phyloP scores from a whole-genome alignment of 2,329 filamentous ascomycete species.

The Lachnellula arida region DNA sequence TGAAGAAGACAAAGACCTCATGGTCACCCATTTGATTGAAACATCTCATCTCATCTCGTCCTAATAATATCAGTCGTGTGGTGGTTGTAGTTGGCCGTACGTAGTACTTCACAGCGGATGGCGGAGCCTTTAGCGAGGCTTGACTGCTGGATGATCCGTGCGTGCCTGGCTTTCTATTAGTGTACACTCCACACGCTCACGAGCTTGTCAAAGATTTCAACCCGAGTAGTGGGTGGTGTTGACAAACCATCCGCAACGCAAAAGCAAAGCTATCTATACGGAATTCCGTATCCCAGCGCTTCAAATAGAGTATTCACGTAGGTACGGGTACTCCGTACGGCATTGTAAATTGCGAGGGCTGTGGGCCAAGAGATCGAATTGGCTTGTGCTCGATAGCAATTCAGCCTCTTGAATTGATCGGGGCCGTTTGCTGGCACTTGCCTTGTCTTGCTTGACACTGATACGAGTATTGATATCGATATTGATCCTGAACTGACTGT shows the following conservation, averaged over 20 bases:
- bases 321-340: background rate
- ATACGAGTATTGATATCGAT: background rate
- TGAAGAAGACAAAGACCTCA: background rate
- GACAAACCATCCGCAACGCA: slow-evolving; percentile 3
- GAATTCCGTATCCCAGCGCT: background rate
- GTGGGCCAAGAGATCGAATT: background rate
- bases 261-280: background rate
- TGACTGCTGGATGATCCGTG: slow-evolving; percentile 11
- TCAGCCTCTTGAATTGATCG: background rate
- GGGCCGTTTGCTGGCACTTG: background rate
- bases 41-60: no score
- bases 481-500: background rate
- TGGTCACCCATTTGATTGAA: no score
- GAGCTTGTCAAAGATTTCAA: slow-evolving; percentile 24
- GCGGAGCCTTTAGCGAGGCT: background rate
- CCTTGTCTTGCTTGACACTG: background rate
- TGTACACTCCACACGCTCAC: slow-evolving; percentile 15
- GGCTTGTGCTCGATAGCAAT: background rate
- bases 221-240: slow-evolving; percentile 11
- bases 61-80: no score
- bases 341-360: background rate
- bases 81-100: background rate
- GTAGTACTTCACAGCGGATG: background rate
- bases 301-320: background rate
- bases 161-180: background rate